phyloP scores from a whole-genome alignment of 345 rosid genomes.

The Aquilaria sinensis region DNA sequence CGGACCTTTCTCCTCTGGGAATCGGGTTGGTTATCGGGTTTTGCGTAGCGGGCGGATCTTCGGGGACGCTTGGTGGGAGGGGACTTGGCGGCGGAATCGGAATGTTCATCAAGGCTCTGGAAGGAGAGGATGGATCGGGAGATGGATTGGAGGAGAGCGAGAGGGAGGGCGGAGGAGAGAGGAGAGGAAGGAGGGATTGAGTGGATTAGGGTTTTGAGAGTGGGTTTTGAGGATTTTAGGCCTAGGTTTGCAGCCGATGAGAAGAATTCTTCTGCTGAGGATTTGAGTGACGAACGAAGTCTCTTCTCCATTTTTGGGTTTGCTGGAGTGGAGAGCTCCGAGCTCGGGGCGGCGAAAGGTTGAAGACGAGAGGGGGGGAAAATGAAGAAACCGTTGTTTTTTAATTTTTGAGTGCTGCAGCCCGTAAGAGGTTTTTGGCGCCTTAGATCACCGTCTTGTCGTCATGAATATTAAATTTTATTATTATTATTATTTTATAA shows the following conservation, averaged over 20 bases:
- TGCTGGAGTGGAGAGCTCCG: not conserved
- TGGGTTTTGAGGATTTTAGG: constrained; percentile 58
- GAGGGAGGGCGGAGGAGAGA: constrained; percentile 47
- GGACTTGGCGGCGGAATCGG: constrained; percentile 19
- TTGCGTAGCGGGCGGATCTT: constrained; percentile 26
- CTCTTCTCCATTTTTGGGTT: constrained; percentile 55
- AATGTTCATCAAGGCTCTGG: constrained; percentile 17
- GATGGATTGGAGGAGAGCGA: constrained; percentile 44
- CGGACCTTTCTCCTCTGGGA: constrained; percentile 18
- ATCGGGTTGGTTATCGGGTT: not conserved
- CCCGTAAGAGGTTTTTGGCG: no score
- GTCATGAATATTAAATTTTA: no score
- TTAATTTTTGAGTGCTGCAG: not conserved
- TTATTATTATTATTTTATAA: no score
- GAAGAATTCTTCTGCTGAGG: constrained; percentile 71
- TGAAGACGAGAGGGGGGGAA: not conserved
- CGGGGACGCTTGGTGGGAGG: constrained; percentile 52
- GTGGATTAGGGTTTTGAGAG: constrained; percentile 56
- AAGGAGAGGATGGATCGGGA: constrained; percentile 32
- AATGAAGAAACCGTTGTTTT: constrained; percentile 4
- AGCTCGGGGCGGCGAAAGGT: not conserved
- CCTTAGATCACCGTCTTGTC: no score
- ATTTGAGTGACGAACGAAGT: constrained; percentile 58
- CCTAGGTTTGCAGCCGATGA: constrained; percentile 34
- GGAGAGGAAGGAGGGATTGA: constrained; percentile 44